Percentiles rank a stretch among this genome's conserved stretches.
These are phyloP conservation scores for Rhododendron mucronatum DNA, from an alignment of 148 eudicot species.

Conservation along the genomic window DNA sequence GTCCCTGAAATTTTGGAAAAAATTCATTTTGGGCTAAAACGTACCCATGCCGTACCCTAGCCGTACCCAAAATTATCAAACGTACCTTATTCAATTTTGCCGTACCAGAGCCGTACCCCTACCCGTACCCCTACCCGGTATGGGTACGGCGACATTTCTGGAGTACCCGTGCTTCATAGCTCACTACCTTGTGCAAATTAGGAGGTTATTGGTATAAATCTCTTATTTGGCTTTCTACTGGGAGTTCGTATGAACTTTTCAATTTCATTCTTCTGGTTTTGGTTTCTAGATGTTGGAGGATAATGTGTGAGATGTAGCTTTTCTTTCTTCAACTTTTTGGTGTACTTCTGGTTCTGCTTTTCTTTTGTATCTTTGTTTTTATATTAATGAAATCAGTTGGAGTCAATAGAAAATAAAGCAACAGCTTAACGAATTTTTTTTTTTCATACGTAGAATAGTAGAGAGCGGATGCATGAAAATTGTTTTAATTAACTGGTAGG, in stretches of 20 bases:
- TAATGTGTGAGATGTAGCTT: neutral
- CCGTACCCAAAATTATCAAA: too few relatives aligned
- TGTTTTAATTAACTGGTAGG: neutral
- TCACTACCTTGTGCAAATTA: neutral
- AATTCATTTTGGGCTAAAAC: too few relatives aligned
- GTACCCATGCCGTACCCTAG: too few relatives aligned
- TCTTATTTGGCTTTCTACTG: neutral
- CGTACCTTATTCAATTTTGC: too few relatives aligned
- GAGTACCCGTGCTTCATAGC: too few relatives aligned
- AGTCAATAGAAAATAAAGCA: neutral
- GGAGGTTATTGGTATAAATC: neutral
- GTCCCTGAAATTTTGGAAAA: too few relatives aligned
- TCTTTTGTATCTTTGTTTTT: neutral
- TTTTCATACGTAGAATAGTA: too few relatives aligned
- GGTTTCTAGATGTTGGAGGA: neutral
- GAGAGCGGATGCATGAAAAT: neutral
- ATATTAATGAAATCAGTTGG: too few relatives aligned
- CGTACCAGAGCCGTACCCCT: too few relatives aligned
- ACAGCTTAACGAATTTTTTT: neutral
- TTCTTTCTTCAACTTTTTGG: neutral
- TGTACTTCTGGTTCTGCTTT: neutral
- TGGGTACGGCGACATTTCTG: too few relatives aligned
- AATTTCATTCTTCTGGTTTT: neutral
- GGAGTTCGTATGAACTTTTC: neutral
- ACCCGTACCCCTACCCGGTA: too few relatives aligned